These are phyloP conservation scores for Pythium aquatile DNA, from an alignment of 352 stramenopile genomes.

Conservation along the genomic window DNA sequence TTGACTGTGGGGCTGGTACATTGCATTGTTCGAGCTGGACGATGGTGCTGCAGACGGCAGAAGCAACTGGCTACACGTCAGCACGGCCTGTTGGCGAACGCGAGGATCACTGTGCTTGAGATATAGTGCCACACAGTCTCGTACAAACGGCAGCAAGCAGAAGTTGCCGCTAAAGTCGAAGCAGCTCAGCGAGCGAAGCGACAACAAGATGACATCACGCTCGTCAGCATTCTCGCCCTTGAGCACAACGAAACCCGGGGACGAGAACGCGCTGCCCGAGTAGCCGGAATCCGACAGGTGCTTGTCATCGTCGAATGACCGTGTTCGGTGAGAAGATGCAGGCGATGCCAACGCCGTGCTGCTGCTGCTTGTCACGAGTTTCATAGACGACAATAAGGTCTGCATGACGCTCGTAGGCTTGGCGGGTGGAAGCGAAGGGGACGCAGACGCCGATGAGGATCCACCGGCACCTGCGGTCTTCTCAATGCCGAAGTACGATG, in stretches of 20 bases:
- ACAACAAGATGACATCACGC: constrained; percentile 85
- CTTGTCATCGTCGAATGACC: constrained; percentile 32
- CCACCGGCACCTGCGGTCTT: constrained; percentile 13
- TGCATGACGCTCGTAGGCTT: constrained; percentile 61
- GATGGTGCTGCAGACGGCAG: constrained; percentile 37
- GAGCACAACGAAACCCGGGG: constrained; percentile 32
- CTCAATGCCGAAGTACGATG: constrained; percentile 21
- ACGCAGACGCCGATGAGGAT: constrained; percentile 9
- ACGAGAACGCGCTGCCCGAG: neutral
- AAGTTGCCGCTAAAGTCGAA: constrained; percentile 93
- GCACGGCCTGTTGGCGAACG: constrained; percentile 90
- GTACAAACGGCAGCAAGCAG: constrained; percentile 94
- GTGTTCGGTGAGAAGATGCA: neutral
- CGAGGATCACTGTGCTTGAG: constrained; percentile 87
- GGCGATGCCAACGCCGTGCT: constrained; percentile 16
- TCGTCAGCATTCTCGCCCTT: constrained; percentile 78
- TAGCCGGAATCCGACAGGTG: constrained; percentile 10
- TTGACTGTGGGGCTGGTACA: constrained; percentile 19
- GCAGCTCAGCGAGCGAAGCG: constrained; percentile 91
- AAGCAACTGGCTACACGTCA: constrained; percentile 79
- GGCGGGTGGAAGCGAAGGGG: constrained; percentile 23
- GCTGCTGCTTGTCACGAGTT: constrained; percentile 23
- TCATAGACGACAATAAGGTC: constrained; percentile 74
- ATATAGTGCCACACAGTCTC: constrained; percentile 93
- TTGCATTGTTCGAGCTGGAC: constrained; percentile 9